Evolutionary conservation across 176 grass and related monocot species (phyloP), one percentile per base, ranked within the genome.

Genomic region (Oryza glumipatula): DNA sequence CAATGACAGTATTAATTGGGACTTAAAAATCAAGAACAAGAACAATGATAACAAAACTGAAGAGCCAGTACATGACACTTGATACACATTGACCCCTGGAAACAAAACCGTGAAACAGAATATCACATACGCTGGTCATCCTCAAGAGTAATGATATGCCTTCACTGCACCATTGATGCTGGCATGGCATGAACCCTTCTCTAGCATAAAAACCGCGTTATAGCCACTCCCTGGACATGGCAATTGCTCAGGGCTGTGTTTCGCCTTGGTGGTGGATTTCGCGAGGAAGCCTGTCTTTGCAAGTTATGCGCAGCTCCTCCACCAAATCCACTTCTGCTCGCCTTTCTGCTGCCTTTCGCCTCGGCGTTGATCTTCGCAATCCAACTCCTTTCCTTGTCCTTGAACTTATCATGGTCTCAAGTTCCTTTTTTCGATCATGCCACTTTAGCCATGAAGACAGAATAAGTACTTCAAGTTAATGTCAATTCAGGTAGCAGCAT

Each of bases 341-440:
- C 67, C 83, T 46, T 64, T 82, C 73, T 45, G 68, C 73, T 2
- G 67, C 3, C 24, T 58, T 66, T 81, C 68, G 17, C 19, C 35
- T 67, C 0, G 5, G 22, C 24, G 14, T 12, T 36, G 11, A 23
- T 1, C 77, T 82, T 24, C 21, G 35, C 46, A 28, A 23, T 19
- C 41, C 71, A 67, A 36, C 35, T 16, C 36, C 38, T 61, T 78
- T 77, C 14, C 79, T 83, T 67, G 35, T 15, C 15, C 79, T 45
- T 46, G 36, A 74, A 46, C 73, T 82, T 86, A 86, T 83, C 68
- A 74, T 36, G 41, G 75, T 86, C 72, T 86, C 68, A 0, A 86
- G 88, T 51, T 86, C 83, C 70, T 86, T 90, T 39, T 90, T 90
- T 2, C 79, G 83, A 30, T 61, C 35, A 1, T 90, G 88, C 88